Conservation (phyloP, 768 basidiomycete species). For the Leccinum imitatum region DNA sequence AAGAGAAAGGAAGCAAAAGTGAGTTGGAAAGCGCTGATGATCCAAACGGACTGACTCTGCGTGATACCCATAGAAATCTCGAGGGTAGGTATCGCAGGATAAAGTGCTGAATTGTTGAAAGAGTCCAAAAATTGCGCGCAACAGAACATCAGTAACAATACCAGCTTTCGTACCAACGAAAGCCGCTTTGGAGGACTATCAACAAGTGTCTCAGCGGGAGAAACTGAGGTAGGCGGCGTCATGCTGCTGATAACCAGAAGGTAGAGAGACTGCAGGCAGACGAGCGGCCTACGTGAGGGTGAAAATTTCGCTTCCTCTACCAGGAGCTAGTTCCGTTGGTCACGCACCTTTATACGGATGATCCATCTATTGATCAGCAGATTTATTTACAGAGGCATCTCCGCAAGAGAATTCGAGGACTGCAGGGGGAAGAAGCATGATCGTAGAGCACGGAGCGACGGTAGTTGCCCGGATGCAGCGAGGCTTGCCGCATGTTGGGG, state of each 20-base stretch:
- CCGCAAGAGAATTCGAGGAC: neutral
- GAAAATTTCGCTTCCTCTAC: neutral
- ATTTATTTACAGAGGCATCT: neutral
- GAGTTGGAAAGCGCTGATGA: constrained; percentile 44
- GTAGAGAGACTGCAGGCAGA: neutral
- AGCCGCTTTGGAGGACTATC: constrained; percentile 10
- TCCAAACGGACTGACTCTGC: constrained; percentile 38
- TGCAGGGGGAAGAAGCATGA: neutral
- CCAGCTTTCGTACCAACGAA: constrained; percentile 26
- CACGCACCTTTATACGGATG: neutral
- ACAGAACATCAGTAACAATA: constrained; percentile 39
- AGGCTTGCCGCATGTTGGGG: neutral
- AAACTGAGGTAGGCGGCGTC: neutral
- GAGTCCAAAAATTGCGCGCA: constrained; percentile 43
- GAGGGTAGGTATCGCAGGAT: constrained; percentile 41
- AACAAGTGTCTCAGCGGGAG: neutral
- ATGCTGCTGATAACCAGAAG: constrained; percentile 9
- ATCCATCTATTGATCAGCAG: neutral
- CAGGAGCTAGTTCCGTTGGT: neutral
- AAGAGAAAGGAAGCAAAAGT: constrained; percentile 45
- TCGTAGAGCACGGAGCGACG: neutral
- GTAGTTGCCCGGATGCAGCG: neutral
- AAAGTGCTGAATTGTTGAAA: constrained; percentile 42
- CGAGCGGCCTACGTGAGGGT: neutral
- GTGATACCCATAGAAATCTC: constrained; percentile 21